Evolutionary conservation across 306 rosid species (phyloP).

Genomic region (Malus asiatica): DNA sequence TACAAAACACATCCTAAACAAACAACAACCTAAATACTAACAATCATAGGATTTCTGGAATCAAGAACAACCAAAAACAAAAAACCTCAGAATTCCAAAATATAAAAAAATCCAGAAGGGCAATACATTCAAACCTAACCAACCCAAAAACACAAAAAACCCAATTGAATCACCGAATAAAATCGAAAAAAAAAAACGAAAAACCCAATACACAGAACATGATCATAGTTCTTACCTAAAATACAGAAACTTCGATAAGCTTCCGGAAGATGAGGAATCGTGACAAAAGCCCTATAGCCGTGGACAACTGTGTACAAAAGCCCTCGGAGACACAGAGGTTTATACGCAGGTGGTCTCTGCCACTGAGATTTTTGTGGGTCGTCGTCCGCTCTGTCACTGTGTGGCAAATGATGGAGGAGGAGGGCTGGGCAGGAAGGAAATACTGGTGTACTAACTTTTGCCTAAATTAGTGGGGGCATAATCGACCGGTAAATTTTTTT

Average conservation of each 20-base stretch:
- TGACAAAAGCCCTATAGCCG: background rate
- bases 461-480: background rate
- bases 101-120: background rate
- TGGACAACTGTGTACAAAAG: background rate
- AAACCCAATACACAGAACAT: background rate
- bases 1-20: too few species aligned
- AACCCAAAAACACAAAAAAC: background rate
- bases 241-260: background rate
- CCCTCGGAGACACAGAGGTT: background rate
- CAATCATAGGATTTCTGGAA: background rate
- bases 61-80: background rate
- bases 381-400: conserved; percentile 10
- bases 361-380: background rate
- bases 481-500: background rate
- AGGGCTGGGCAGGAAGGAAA: background rate
- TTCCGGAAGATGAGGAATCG: background rate
- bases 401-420: conserved; percentile 12
- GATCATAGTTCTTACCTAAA: background rate
- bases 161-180: background rate
- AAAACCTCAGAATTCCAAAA: conserved; percentile 1
- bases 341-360: background rate
- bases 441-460: background rate
- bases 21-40: background rate
- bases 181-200: background rate
- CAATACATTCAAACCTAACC: background rate